phyloP scores from a whole-genome alignment of 495 filamentous ascomycete genomes.

The Lineolata rhizophorae region DNA sequence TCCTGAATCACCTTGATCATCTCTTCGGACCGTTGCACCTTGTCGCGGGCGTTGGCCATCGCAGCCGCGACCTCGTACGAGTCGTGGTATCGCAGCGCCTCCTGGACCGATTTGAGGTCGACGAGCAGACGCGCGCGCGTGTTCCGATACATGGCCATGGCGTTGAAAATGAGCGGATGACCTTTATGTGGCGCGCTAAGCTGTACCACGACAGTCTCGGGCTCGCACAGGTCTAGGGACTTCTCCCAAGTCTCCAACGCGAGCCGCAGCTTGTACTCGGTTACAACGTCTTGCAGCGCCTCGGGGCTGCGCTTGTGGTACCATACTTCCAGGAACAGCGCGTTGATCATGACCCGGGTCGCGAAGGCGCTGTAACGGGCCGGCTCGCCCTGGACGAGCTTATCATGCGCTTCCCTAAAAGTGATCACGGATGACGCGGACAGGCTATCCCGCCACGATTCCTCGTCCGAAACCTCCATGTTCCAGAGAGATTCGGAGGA shows the following conservation, averaged over 20 bases:
- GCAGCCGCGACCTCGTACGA: slow-evolving; percentile 90
- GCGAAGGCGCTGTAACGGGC: slow-evolving; percentile 93
- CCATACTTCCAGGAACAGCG: slow-evolving; percentile 96
- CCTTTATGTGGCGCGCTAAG: slow-evolving; percentile 90
- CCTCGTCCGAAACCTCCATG: slow-evolving; percentile 55
- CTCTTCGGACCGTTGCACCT: slow-evolving; percentile 81
- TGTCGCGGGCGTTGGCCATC: slow-evolving; percentile 83
- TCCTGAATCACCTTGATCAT: slow-evolving; percentile 98
- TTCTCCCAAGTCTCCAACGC: slow-evolving; percentile 96
- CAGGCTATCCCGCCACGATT: slow-evolving; percentile 59
- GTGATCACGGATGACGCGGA: slow-evolving; percentile 49
- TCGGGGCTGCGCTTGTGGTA: slow-evolving; percentile 95
- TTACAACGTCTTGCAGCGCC: slow-evolving; percentile 86
- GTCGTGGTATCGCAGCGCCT: slow-evolving; percentile 90
- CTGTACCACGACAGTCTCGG: slow-evolving; percentile 74
- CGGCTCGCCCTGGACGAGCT: slow-evolving; percentile 79
- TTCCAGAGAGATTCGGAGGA: slow-evolving; percentile 94
- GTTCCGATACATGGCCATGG: slow-evolving; percentile 92
- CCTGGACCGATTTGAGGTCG: slow-evolving; percentile 85
- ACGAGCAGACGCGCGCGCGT: slow-evolving; percentile 83
- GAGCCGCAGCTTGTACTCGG: slow-evolving; percentile 91
- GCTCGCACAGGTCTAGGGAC: slow-evolving; percentile 81
- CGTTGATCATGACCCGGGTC: slow-evolving; percentile 96
- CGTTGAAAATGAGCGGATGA: slow-evolving; percentile 97
- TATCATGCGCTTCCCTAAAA: slow-evolving; percentile 83